phyloP scores from a whole-genome alignment of 805 yeast species.

The Wickerhamomyces xylosicus region DNA sequence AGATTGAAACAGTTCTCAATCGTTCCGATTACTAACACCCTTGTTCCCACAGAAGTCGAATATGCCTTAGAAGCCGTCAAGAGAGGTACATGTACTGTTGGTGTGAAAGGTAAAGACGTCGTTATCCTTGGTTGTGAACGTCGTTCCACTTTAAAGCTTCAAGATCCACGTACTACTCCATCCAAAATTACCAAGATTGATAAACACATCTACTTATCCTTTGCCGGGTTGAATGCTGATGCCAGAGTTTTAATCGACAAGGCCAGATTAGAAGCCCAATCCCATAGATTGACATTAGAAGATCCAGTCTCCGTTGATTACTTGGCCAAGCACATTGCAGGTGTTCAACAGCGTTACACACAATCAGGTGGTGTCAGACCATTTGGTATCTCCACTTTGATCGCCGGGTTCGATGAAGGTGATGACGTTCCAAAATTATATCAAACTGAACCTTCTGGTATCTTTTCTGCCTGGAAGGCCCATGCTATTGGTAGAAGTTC shows the following conservation, averaged over 20 bases:
- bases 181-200: slow-evolving; percentile 88
- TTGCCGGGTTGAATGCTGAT: slow-evolving; percentile 98
- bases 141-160: slow-evolving; percentile 88
- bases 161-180: slow-evolving; percentile 94
- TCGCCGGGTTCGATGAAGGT: slow-evolving; percentile 90
- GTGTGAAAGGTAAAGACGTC: slow-evolving; percentile 80
- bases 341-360: slow-evolving; percentile 93
- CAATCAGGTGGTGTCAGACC: slow-evolving; percentile 99
- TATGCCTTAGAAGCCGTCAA: slow-evolving; percentile 97
- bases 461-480: slow-evolving; percentile 96
- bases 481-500: slow-evolving; percentile 93
- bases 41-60: slow-evolving; percentile 58
- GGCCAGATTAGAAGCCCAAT: slow-evolving; percentile 95
- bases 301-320: slow-evolving; percentile 90
- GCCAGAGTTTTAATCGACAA: slow-evolving; percentile 90
- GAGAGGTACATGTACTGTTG: slow-evolving; percentile 97
- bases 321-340: slow-evolving; percentile 91
- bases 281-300: slow-evolving; percentile 86
- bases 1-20: not conserved
- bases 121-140: slow-evolving; percentile 96
- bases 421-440: slow-evolving; percentile 74
- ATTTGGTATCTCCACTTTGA: slow-evolving; percentile 89
- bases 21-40: not conserved
- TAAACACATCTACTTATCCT: slow-evolving; percentile 82
- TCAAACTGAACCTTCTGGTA: slow-evolving; percentile 97